These are phyloP conservation scores for Globisporangium orthogonon DNA, from an alignment of 352 stramenopile species.

Conservation along the genomic window DNA sequence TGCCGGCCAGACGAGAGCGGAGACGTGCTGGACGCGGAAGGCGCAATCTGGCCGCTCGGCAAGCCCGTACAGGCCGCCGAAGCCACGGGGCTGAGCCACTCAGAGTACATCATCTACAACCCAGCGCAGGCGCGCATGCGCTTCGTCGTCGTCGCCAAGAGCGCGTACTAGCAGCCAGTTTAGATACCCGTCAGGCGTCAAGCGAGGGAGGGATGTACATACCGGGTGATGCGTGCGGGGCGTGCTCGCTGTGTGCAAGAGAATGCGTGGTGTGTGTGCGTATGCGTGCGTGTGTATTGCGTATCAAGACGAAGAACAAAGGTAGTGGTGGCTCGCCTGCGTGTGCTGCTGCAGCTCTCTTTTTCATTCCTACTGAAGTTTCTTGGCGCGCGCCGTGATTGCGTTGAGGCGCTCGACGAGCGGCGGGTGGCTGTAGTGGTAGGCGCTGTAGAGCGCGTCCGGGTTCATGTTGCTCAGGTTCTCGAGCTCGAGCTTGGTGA, in stretches of 20 bases:
- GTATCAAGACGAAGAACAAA: constrained; percentile 3
- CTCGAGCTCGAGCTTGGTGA: constrained; percentile 96
- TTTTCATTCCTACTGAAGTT: constrained; percentile 30
- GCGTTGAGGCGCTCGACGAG: constrained; percentile 93
- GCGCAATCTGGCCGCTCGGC: constrained; percentile 60
- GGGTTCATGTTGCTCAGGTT: constrained; percentile 97
- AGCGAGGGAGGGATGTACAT: no score
- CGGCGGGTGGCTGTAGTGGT: constrained; percentile 97
- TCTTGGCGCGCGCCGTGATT: constrained; percentile 74
- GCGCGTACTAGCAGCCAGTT: constrained; percentile 25
- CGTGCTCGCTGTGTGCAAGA: not conserved
- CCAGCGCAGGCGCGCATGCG: constrained; percentile 70
- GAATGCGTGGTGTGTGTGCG: not conserved
- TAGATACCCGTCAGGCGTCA: not conserved
- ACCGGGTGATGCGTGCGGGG: no score
- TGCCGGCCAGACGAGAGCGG: constrained; percentile 42
- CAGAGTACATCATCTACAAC: constrained; percentile 88
- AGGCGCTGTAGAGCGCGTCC: constrained; percentile 92
- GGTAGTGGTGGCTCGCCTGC: not conserved
- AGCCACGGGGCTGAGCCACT: constrained; percentile 54
- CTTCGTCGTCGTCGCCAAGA: constrained; percentile 63
- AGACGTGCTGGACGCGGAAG: constrained; percentile 48
- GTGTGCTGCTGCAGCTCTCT: no score
- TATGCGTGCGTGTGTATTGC: constrained; percentile 10
- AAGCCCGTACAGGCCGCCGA: constrained; percentile 48